Evolutionary conservation across 305 asterid species (phyloP).

Genomic region (Vinca major): DNA sequence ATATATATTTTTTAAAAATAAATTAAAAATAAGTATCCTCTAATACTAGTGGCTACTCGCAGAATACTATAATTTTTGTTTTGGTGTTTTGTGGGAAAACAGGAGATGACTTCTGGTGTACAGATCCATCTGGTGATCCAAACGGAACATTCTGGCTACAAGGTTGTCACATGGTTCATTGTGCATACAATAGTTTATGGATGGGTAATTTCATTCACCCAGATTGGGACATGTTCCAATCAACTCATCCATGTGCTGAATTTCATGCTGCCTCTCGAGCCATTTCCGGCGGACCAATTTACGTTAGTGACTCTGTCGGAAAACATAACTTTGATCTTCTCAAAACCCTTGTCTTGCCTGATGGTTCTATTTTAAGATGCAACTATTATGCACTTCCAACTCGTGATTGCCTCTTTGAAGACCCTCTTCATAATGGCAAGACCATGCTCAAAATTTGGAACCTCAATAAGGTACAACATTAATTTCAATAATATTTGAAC

Average conservation of each 20-base stretch:
- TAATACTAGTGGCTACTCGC: too few species aligned
- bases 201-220: slow-evolving; percentile 94
- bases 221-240: slow-evolving; percentile 99
- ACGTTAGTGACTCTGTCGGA: slow-evolving; percentile 72
- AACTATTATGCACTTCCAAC: slow-evolving; percentile 71
- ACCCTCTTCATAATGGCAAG: slow-evolving; percentile 73
- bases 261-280: slow-evolving; percentile 95
- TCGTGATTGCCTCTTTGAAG: slow-evolving; percentile 73
- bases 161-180: slow-evolving; percentile 97
- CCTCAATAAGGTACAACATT: slow-evolving; percentile 51
- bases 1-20: too few species aligned
- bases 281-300: slow-evolving; percentile 89
- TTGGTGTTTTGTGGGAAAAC: not conserved
- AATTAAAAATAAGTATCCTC: too few species aligned
- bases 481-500: too few species aligned
- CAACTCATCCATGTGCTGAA: slow-evolving; percentile 83
- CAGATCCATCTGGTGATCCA: slow-evolving; percentile 87
- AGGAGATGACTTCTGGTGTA: slow-evolving; percentile 98
- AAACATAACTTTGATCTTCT: slow-evolving; percentile 66
- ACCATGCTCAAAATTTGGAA: slow-evolving; percentile 94
- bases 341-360: slow-evolving; percentile 59
- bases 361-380: slow-evolving; percentile 72
- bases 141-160: slow-evolving; percentile 89
- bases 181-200: slow-evolving; percentile 93
- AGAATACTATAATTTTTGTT: too few species aligned